A percentile compares a stretch with the other conserved stretches of the same genome.
phyloP scores from a whole-genome alignment of 2,329 filamentous ascomycete genomes.

The Fragosphaeria purpurea region DNA sequence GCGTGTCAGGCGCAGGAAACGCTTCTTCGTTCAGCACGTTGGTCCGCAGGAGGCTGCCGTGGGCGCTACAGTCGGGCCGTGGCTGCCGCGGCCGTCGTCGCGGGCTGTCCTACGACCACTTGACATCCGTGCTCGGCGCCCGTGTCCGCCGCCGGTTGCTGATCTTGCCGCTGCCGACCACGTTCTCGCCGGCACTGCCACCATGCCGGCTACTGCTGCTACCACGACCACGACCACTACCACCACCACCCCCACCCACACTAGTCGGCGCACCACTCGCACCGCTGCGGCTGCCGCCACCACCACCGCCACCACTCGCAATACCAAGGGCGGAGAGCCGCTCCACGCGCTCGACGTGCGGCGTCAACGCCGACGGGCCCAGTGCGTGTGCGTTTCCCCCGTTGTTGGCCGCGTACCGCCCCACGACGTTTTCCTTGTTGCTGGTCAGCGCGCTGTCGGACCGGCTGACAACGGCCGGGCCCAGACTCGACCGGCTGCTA shows the following conservation, averaged over 20 bases:
- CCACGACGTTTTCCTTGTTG: conserved; percentile 16
- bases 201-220: not conserved
- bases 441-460: conserved; percentile 15
- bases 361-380: not conserved
- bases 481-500: conserved; percentile 17
- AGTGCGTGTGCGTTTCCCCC: not conserved
- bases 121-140: conserved; percentile 12
- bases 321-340: not conserved
- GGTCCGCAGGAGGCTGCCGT: too few species aligned
- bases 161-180: conserved; percentile 5
- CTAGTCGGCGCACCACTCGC: not conserved
- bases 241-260: not conserved
- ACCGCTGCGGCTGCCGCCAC: too few species aligned
- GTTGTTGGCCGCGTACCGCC: conserved; percentile 5
- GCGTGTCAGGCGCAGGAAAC: too few species aligned
- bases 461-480: conserved; percentile 13
- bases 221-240: not conserved
- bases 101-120: conserved; percentile 12
- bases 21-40: too few species aligned
- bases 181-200: not conserved
- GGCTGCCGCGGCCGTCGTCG: conserved; percentile 1
- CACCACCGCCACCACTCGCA: too few species aligned
- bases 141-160: conserved; percentile 9
- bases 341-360: not conserved
- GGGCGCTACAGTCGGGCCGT: too few species aligned